Base-by-base conservation (phyloP, 108 stramenopile species). In the Cyclotella baltica region DNA sequence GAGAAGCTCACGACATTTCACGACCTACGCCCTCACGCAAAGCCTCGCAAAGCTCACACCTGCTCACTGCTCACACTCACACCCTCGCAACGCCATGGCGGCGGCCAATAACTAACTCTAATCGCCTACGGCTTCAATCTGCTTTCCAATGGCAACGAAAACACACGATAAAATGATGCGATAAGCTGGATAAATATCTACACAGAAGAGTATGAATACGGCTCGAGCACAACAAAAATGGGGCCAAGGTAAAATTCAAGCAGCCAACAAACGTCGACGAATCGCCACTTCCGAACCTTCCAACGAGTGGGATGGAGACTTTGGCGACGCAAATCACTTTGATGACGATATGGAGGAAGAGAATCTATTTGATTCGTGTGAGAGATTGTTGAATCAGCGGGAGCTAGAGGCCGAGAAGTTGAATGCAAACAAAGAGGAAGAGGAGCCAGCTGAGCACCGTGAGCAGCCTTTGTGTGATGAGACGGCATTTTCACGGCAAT, bases 331-430 rank as follows among this genome's bases (percentile, higher is more conserved):
- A 4, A 31, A 61, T 33, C 31, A 30, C 11, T n/a, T 52, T 71
- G 55, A 57, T 27, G 40, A 66, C 46, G 43, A 43, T 13, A 10
- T 43, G 15, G 70, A 70, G 19, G 77, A 71, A 10, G 77, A 63
- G 15, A 71, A 78, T 71, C 70, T 46, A 55, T 78, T 78, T 65
- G 77, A 78, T 29, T 70, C 55, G 5, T 64, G 70, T 19, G 77
- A 51, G 15, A 70, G 70, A 69, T 48, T 40, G 13, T 16, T 78
- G 29, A 68, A 78, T 25, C 63, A 52, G 40, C 35, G 43, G 18
- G 47, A 63, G 25, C 67, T 63, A 10, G 51, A 38, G 38, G 62
- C 31, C 11, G 35, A 28, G 52, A 33, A 55, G 25, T 38, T 9
- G 23, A 20, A 30, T 27, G 55, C 1, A 9, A 28, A 35, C 1